A percentile compares a stretch with the other conserved stretches of the same genome.
These are phyloP conservation scores for Quercus tomentella DNA, from an alignment of 331 rosid species.

Conservation along the genomic window DNA sequence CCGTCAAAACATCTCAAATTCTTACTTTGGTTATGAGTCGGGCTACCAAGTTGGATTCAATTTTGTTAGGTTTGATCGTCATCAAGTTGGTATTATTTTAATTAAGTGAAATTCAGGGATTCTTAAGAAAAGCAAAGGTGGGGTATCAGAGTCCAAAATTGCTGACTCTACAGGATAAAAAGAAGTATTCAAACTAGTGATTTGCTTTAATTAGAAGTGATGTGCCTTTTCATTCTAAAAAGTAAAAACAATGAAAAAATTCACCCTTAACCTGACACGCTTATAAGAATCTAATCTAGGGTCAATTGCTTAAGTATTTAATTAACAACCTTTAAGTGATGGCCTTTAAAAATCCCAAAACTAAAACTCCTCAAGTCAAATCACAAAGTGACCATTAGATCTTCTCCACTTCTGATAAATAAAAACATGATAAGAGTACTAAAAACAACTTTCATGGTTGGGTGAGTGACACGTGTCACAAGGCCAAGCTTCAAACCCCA, in stretches of 20 bases:
- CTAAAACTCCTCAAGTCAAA: conserved; percentile 35
- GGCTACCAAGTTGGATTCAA: too few species aligned
- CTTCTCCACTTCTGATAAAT: conserved; percentile 28
- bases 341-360: conserved; percentile 14
- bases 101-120: too few species aligned
- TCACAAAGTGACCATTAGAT: conserved; percentile 64
- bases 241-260: conserved; percentile 11
- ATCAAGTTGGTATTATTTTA: too few species aligned
- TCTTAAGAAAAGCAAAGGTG: too few species aligned
- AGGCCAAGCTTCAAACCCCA: conserved; percentile 17
- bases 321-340: conserved; percentile 5
- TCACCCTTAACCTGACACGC: not conserved
- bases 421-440: conserved; percentile 13
- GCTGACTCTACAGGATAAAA: too few species aligned
- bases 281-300: conserved; percentile 15
- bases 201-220: conserved; percentile 5
- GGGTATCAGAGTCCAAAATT: too few species aligned
- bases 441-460: conserved; percentile 18
- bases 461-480: conserved; percentile 31
- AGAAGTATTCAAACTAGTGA: not conserved
- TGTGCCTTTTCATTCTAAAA: conserved; percentile 1
- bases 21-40: too few species aligned
- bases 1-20: accelerated
- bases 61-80: too few species aligned
- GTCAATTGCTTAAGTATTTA: conserved; percentile 28